Evolutionary conservation across 106 monocot species (phyloP).

Genomic region (Dioscorea alata): DNA sequence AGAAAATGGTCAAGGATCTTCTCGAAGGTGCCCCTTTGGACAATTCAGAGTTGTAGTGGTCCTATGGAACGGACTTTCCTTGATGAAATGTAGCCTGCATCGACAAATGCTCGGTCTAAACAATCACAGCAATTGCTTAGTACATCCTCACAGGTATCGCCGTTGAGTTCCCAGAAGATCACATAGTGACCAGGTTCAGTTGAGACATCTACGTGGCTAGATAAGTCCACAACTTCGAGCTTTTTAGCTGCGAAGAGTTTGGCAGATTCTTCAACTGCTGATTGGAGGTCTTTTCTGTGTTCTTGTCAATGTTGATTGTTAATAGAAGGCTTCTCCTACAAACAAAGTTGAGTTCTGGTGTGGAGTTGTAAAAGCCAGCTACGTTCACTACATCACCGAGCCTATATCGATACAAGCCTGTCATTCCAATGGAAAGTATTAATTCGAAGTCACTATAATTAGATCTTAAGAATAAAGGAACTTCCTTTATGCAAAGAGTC

Average conservation of each 20-base stretch:
- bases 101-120: slow-evolving; percentile 64
- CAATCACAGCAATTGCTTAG: slow-evolving; percentile 47
- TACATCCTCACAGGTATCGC: slow-evolving; percentile 47
- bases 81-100: slow-evolving; percentile 62
- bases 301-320: too few relatives aligned
- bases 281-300: slow-evolving; percentile 88
- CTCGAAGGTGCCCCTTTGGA: slow-evolving; percentile 65
- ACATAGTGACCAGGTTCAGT: slow-evolving; percentile 80
- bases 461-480: too few relatives aligned
- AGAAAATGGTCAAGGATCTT: slow-evolving; percentile 64
- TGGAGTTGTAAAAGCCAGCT: too few relatives aligned
- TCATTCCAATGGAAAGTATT: too few relatives aligned
- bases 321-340: too few relatives aligned
- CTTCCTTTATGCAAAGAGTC: too few relatives aligned
- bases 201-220: slow-evolving; percentile 57
- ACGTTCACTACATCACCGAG: too few relatives aligned
- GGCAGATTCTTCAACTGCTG: slow-evolving; percentile 46
- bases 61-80: slow-evolving; percentile 51
- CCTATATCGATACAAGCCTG: too few relatives aligned
- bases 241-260: slow-evolving; percentile 59
- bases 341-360: too few relatives aligned
- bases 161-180: slow-evolving; percentile 74
- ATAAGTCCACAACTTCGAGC: slow-evolving; percentile 75
- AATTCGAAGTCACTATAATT: too few relatives aligned
- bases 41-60: slow-evolving; percentile 60